These are phyloP conservation scores for Colletotrichum incanum DNA, from an alignment of 2,329 filamentous ascomycete species.

Conservation along the genomic window DNA sequence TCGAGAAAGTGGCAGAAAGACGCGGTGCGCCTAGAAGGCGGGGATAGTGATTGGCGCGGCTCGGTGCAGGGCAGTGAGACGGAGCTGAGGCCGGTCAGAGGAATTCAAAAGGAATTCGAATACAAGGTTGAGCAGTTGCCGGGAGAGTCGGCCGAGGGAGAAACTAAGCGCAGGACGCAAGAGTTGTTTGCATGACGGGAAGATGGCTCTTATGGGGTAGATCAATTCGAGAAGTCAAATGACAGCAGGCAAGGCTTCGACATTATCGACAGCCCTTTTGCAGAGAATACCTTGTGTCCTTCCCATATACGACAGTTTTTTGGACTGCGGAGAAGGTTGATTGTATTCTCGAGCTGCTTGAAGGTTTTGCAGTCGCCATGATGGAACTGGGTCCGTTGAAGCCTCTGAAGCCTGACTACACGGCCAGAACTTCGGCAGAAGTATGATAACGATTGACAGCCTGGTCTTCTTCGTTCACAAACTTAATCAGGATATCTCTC, in stretches of 20 bases:
- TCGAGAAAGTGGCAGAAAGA: conserved; percentile 28
- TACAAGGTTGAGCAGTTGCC: conserved; percentile 20
- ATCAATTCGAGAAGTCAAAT: not conserved
- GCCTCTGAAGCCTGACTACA: too few species aligned
- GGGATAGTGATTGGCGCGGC: not conserved
- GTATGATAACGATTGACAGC: too few species aligned
- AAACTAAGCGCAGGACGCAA: conserved; percentile 11
- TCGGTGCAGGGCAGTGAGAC: conserved; percentile 31
- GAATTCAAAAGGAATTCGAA: conserved; percentile 23
- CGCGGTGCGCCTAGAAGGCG: conserved; percentile 6
- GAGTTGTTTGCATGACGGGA: conserved; percentile 9
- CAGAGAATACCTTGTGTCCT: too few species aligned
- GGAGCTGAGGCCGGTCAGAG: conserved; percentile 23
- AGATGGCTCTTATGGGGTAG: not conserved
- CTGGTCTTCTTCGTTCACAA: too few species aligned
- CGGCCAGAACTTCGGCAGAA: too few species aligned
- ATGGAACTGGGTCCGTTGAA: too few species aligned
- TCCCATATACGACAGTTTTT: too few species aligned
- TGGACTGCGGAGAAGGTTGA: too few species aligned
- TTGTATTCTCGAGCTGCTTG: too few species aligned
- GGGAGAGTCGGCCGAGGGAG: not conserved
- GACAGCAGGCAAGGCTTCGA: not conserved
- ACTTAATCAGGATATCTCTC: too few species aligned
- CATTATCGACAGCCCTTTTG: too few species aligned
- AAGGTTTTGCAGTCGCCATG: too few species aligned